Evolutionary conservation across 805 yeast genomes (phyloP).

Genomic region (Monosporozyma servazzii): DNA sequence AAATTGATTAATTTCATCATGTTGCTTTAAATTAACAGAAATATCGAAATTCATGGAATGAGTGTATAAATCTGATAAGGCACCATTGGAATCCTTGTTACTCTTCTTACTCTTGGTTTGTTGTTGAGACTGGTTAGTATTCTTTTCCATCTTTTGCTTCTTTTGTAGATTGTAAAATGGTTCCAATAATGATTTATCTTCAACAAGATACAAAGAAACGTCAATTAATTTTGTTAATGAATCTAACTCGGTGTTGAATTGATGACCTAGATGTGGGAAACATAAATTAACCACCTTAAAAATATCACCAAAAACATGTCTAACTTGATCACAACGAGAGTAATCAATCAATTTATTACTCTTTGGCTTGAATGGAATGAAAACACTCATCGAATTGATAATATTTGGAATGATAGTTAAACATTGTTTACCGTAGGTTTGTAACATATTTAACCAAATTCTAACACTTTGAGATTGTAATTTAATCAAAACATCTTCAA

Average conservation of each 20-base stretch:
- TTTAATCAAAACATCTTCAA: constrained; percentile 36
- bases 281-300: constrained; percentile 16
- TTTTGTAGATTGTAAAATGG: constrained; percentile 13
- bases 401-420: constrained; percentile 44
- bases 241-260: constrained; percentile 39
- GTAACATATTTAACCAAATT: constrained; percentile 29
- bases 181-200: constrained; percentile 28
- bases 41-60: constrained; percentile 49
- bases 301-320: constrained; percentile 16
- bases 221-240: constrained; percentile 50
- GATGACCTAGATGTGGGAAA: constrained; percentile 29
- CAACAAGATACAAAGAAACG: constrained; percentile 37
- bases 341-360: constrained; percentile 34
- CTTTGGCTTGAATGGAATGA: constrained; percentile 42
- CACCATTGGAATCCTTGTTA: constrained; percentile 37
- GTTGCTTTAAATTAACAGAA: constrained; percentile 34
- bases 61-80: constrained; percentile 60
- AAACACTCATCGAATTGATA: constrained; percentile 45
- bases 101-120: constrained; percentile 27
- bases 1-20: constrained; percentile 31
- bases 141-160: constrained; percentile 10
- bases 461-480: constrained; percentile 39
- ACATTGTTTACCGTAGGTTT: constrained; percentile 27
- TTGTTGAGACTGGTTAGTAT: constrained; percentile 1
- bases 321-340: constrained; percentile 25